These are phyloP conservation scores for Eucalyptus viminalis DNA, from an alignment of 345 rosid genomes.

Conservation along the genomic window DNA sequence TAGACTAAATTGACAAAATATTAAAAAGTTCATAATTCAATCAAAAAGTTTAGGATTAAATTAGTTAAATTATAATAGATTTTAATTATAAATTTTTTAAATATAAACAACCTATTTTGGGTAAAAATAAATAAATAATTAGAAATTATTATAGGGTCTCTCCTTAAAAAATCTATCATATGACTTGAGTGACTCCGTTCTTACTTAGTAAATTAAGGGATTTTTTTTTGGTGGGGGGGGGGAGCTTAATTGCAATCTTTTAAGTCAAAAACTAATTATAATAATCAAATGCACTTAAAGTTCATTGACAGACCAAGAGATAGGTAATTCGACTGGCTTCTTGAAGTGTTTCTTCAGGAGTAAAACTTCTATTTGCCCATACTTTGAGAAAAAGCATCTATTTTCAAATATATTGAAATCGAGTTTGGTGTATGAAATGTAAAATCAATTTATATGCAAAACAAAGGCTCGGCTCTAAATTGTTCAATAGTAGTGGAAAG, in stretches of 20 bases:
- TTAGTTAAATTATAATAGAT: fast-evolving
- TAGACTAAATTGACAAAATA: too few species aligned
- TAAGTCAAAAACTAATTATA: background rate
- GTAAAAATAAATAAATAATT: too few species aligned
- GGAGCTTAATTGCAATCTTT: too few species aligned
- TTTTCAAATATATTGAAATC: background rate
- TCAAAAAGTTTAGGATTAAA: too few species aligned
- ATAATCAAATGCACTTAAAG: background rate
- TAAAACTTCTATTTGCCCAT: background rate
- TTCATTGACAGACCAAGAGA: background rate
- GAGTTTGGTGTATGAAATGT: background rate
- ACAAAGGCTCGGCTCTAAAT: background rate
- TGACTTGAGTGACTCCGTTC: background rate
- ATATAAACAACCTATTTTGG: too few species aligned
- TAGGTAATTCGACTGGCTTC: background rate
- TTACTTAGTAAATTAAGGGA: background rate
- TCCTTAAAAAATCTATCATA: background rate
- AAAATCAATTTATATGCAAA: fast-evolving
- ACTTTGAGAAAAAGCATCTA: background rate
- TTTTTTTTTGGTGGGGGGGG: background rate
- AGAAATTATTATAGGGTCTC: fast-evolving
- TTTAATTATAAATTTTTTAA: too few species aligned
- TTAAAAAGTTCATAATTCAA: too few species aligned
- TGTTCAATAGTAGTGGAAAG: too few species aligned
- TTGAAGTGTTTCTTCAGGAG: background rate